A percentile compares a stretch with the other conserved stretches of the same genome.
These are phyloP conservation scores for Pythium pectinolyticum DNA, from an alignment of 352 stramenopile species.

Conservation along the genomic window DNA sequence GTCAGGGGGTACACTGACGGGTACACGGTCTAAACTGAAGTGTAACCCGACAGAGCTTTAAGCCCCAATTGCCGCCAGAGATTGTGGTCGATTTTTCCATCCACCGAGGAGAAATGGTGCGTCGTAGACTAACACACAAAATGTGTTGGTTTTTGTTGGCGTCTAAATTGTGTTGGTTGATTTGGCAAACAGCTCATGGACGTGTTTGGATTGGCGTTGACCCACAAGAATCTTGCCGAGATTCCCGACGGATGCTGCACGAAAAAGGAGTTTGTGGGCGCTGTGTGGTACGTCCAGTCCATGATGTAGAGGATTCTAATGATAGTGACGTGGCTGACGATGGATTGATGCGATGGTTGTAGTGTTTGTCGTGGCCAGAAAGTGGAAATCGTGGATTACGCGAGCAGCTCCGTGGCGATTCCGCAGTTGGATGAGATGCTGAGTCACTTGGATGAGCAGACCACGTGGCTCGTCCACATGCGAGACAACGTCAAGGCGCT, in stretches of 20 bases:
- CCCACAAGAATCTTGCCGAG: constrained; percentile 48
- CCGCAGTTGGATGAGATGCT: constrained; percentile 83
- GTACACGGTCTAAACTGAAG: constrained; percentile 27
- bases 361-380: constrained; percentile 74
- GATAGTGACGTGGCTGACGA: neutral
- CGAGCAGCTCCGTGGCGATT: constrained; percentile 63
- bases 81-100: constrained; percentile 85
- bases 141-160: neutral
- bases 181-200: constrained; percentile 62
- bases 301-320: too few relatives aligned
- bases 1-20: neutral
- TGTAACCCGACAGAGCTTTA: constrained; percentile 83
- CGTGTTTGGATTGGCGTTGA: constrained; percentile 58
- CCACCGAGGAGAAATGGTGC: constrained; percentile 73
- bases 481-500: constrained; percentile 77
- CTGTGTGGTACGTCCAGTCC: constrained; percentile 79
- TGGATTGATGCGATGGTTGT: neutral
- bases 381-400: constrained; percentile 79
- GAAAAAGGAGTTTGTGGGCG: constrained; percentile 80
- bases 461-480: constrained; percentile 62
- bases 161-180: neutral
- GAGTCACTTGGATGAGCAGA: constrained; percentile 58
- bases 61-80: constrained; percentile 64
- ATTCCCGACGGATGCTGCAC: constrained; percentile 67
- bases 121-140: neutral